These are phyloP conservation scores for Leccinum pachyderme DNA, from an alignment of 1,284 basidiomycete genomes.

Conservation along the genomic window DNA sequence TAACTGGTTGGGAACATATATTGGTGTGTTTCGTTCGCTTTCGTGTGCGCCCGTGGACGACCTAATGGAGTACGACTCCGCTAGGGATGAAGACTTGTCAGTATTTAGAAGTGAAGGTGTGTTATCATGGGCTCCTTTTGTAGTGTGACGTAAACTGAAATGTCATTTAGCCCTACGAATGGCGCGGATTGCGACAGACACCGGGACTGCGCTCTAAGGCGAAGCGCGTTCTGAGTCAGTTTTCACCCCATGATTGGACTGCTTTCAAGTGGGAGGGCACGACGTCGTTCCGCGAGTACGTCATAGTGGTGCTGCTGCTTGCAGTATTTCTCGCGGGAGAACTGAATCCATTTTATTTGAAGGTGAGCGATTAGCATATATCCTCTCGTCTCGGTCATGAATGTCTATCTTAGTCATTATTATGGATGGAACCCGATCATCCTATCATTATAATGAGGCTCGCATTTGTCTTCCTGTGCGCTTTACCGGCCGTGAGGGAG, in stretches of 20 bases:
- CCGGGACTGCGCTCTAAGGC: slow-evolving; percentile 75
- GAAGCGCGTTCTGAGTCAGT: slow-evolving; percentile 73
- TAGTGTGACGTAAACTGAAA: neutral
- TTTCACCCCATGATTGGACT: slow-evolving; percentile 84
- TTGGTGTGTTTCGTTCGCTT: slow-evolving; percentile 45
- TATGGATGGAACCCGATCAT: slow-evolving; percentile 88
- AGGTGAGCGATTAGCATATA: slow-evolving; percentile 42
- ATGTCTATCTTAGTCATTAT: slow-evolving; percentile 48
- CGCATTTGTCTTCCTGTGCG: slow-evolving; percentile 76
- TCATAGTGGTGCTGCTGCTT: slow-evolving; percentile 70
- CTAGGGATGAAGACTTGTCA: slow-evolving; percentile 82
- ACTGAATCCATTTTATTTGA: slow-evolving; percentile 81
- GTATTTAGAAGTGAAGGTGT: slow-evolving; percentile 80
- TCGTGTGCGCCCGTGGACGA: neutral
- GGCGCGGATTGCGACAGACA: slow-evolving; percentile 78
- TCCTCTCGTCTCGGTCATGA: neutral
- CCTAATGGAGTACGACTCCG: slow-evolving; percentile 5
- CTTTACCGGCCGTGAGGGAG: slow-evolving; percentile 76
- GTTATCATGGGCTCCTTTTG: slow-evolving; percentile 3
- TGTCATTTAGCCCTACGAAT: slow-evolving; percentile 65
- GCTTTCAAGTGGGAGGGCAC: slow-evolving; percentile 86
- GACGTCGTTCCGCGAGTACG: slow-evolving; percentile 70
- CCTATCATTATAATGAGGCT: slow-evolving; percentile 75
- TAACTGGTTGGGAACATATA: slow-evolving; percentile 82
- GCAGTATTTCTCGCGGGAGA: slow-evolving; percentile 81